phyloP scores from a whole-genome alignment of 257 asterid genomes.

The Ehretia macrophylla region DNA sequence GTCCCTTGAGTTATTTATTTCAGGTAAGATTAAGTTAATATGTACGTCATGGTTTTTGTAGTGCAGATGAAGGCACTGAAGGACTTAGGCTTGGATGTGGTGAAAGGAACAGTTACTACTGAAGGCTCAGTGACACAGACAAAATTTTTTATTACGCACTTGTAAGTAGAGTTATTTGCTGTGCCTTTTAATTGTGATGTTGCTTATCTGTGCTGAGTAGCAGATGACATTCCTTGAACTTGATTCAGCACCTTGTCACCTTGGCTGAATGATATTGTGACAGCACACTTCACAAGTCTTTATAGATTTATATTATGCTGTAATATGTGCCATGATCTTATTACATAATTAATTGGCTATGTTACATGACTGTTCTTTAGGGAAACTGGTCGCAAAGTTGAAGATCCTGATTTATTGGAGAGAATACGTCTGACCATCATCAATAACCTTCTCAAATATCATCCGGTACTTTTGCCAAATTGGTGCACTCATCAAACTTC shows the following conservation, averaged over 20 bases:
- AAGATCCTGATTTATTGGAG: conserved; percentile 94
- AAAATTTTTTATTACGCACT: conserved; percentile 61
- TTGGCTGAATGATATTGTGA: too few relatives aligned
- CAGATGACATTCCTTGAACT: background rate
- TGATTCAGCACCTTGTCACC: too few relatives aligned
- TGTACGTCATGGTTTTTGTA: conserved; percentile 6
- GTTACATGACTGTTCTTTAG: conserved; percentile 32
- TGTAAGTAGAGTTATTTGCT: conserved; percentile 36
- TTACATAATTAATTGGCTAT: background rate
- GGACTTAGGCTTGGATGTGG: conserved; percentile 90
- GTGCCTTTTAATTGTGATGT: too few relatives aligned
- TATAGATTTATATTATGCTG: too few relatives aligned
- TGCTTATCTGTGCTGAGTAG: background rate
- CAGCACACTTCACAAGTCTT: too few relatives aligned
- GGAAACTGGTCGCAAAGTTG: conserved; percentile 81
- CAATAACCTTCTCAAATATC: conserved; percentile 84
- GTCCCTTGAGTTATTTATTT: background rate
- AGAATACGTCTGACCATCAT: conserved; percentile 91
- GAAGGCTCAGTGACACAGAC: conserved; percentile 74
- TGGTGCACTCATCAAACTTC: conserved; percentile 8
- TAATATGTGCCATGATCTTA: too few relatives aligned
- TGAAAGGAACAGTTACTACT: conserved; percentile 82
- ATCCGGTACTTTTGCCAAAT: conserved; percentile 65
- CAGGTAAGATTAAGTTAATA: background rate
- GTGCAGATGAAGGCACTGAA: conserved; percentile 91